A percentile compares a stretch with the other conserved stretches of the same genome.
phyloP scores from a whole-genome alignment of 805 yeast species.

The Lachancea fermentati region DNA sequence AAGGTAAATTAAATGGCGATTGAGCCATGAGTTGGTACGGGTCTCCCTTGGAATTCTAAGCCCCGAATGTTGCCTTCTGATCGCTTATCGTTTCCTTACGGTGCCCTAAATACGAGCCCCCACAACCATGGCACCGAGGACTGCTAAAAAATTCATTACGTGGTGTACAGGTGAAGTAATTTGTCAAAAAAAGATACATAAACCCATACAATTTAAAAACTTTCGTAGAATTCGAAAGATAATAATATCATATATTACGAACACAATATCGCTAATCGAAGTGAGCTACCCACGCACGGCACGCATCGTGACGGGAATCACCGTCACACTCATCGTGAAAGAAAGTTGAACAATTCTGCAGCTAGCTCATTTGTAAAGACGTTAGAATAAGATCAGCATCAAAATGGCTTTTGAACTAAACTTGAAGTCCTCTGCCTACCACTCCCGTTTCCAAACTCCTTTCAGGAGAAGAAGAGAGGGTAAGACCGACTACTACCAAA shows the following conservation, averaged over 20 bases:
- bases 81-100: too few species aligned
- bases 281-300: background rate
- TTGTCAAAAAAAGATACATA: background rate
- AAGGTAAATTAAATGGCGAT: background rate
- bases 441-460: conserved; percentile 99
- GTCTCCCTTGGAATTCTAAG: background rate
- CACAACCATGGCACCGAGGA: too few species aligned
- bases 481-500: conserved; percentile 99
- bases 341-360: background rate
- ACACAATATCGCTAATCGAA: too few species aligned
- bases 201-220: background rate
- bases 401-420: conserved; percentile 69
- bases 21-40: background rate
- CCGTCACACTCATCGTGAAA: background rate
- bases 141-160: background rate
- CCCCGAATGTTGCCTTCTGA: background rate
- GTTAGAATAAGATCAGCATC: conserved; percentile 1
- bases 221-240: too few species aligned
- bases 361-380: background rate
- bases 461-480: conserved; percentile 99
- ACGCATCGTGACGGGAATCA: background rate
- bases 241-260: too few species aligned
- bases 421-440: conserved; percentile 86
- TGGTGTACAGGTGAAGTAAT: background rate
- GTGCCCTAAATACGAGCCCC: background rate